Evolutionary conservation across 345 rosid species (phyloP).

Genomic region (Lagerstroemia speciosa): DNA sequence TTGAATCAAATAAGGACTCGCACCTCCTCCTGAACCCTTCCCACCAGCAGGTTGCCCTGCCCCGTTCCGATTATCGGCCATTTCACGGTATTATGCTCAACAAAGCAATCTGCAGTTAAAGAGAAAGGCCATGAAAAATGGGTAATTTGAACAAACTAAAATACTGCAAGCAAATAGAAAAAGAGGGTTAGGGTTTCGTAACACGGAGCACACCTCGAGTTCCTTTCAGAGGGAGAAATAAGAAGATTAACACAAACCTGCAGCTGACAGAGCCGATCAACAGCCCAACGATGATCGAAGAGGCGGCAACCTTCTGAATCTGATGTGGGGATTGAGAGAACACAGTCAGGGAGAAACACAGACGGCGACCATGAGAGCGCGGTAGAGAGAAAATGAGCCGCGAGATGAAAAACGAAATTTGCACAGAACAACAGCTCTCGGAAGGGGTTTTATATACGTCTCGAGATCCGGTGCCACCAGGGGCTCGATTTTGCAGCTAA

Average conservation of each 20-base stretch:
- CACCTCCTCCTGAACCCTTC: conserved; percentile 26
- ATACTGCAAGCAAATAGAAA: background rate
- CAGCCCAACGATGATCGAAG: background rate
- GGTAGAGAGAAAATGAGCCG: background rate
- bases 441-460: background rate
- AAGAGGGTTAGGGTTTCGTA: conserved; percentile 5
- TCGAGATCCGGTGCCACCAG: background rate
- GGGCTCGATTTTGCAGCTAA: background rate
- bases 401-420: background rate
- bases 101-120: background rate
- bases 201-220: background rate
- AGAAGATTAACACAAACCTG: background rate
- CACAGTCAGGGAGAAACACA: background rate
- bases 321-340: background rate
- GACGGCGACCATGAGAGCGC: background rate
- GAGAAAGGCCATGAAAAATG: background rate
- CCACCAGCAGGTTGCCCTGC: conserved; percentile 38
- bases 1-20: conserved; percentile 39
- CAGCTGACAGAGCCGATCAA: background rate
- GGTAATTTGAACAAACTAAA: background rate
- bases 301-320: background rate
- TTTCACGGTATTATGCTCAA: conserved; percentile 11
- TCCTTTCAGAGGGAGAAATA: background rate
- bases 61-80: conserved; percentile 63
- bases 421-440: background rate